Base-by-base conservation (phyloP, 225 moss, liverwort and hornwort genomes). In the Bryum argenteum region DNA sequence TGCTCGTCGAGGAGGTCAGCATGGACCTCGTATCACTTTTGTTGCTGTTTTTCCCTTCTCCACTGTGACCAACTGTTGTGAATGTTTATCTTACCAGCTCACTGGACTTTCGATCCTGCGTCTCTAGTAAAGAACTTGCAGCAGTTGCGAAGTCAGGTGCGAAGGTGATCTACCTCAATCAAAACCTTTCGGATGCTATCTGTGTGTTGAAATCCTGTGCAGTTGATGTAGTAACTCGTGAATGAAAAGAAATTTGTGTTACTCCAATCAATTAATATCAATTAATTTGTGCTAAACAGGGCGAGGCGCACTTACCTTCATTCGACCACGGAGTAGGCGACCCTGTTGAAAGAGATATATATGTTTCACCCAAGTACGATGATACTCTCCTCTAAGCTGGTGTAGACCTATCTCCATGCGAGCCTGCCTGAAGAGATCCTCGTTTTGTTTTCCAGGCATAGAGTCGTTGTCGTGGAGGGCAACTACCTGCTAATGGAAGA, bases 271-370 rank as follows among this genome's bases (percentile, higher is more conserved):
- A 14, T 75, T 62, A n/a, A n/a, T 0, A n/a, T 41, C 18, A 50
- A 22, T 40, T 68, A 64, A 47, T 45, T 19, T 40, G 3, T 45
- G 28, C 12, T 61, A 50, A 61, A 18, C 13, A 98, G 97, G 97
- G 89, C 56, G 85, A 73, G 66, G 91, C 85, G 42, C 81, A 88
- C 47, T 77, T 94, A 28, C 97, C 97, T 67, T 98, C 97, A 23
- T 98, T 98, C 79, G 97, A 98, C 77, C 97, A 98, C 67, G 97
- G 97, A 80, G 84, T 91, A 58, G 97, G 94, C 51, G 97, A 98
- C 68, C 97, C 97, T 65, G 77, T 98, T 58, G 94, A 94, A 78
- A 89, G 90, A 79, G 94, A 92, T 79, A 94, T 98, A 44, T 78
- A 75, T 60, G 91, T 94, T 22, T 87, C 88, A 48, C 76, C 85